Evolutionary conservation across 2,329 filamentous ascomycete species (phyloP).

Genomic region (Verticillium tricorpus): DNA sequence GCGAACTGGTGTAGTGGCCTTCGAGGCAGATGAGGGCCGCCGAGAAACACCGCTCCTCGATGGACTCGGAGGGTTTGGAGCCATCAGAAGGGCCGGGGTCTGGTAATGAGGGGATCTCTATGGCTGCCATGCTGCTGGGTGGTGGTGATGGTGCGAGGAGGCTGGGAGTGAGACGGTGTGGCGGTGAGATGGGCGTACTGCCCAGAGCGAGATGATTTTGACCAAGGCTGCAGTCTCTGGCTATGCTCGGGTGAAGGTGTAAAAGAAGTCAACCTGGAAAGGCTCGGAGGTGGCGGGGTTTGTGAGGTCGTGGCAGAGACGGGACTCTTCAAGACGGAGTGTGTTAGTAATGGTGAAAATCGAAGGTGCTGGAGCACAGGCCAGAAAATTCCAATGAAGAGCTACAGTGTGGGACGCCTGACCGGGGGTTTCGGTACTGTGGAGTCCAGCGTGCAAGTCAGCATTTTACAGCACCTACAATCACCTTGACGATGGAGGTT

Average conservation of each 20-base stretch:
- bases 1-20: constrained; percentile 53
- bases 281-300: background rate
- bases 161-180: background rate
- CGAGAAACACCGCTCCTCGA: constrained; percentile 60
- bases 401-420: background rate
- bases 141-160: background rate
- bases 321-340: background rate
- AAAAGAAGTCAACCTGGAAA: background rate
- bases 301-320: background rate
- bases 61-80: constrained; percentile 37
- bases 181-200: background rate
- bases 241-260: background rate
- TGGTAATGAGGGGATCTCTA: constrained; percentile 7
- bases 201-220: background rate
- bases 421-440: background rate
- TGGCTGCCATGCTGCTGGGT: constrained; percentile 10
- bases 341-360: background rate
- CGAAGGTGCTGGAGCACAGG: background rate
- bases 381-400: background rate
- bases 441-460: background rate
- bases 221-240: background rate
- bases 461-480: too few relatives aligned
- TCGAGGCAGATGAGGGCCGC: constrained; percentile 58
- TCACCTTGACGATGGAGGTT: too few relatives aligned
- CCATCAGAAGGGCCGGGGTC: constrained; percentile 17